Percentiles rank a stretch among this genome's conserved stretches.
Evolutionary conservation across 1,284 basidiomycete species (phyloP).

Genomic region (Vanrija humicola): DNA sequence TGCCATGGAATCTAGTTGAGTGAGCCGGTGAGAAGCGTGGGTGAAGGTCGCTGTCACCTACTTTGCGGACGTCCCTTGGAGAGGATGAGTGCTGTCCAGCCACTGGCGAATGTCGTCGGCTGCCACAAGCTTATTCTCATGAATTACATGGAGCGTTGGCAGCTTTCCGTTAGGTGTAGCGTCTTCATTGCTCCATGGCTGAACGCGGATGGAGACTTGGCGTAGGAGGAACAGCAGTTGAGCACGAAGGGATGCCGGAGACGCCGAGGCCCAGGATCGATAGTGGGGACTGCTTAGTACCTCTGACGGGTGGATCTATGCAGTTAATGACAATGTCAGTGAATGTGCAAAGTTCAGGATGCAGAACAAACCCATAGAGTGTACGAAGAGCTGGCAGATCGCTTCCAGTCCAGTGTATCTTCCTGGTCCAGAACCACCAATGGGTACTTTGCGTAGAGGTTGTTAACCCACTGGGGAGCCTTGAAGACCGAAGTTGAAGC

Average conservation of each 20-base stretch:
- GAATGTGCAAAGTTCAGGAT: neutral
- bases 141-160: conserved; percentile 29
- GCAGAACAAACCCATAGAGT: conserved; percentile 24
- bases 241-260: conserved; percentile 32
- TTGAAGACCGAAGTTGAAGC: conserved; percentile 15
- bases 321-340: neutral
- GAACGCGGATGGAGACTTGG: conserved; percentile 25
- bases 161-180: conserved; percentile 35
- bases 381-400: conserved; percentile 7
- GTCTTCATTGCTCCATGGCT: conserved; percentile 31
- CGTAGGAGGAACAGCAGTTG: conserved; percentile 44
- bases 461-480: conserved; percentile 35
- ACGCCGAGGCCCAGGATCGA: conserved; percentile 33
- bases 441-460: conserved; percentile 44
- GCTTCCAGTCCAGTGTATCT: conserved; percentile 32
- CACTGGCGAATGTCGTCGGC: conserved; percentile 34
- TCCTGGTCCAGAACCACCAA: conserved; percentile 42
- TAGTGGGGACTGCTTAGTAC: conserved; percentile 6
- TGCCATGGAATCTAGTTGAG: conserved; percentile 28
- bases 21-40: neutral
- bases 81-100: conserved; percentile 33
- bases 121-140: conserved; percentile 27
- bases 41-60: conserved; percentile 5
- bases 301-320: neutral
- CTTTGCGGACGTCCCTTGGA: conserved; percentile 27